Conservation (phyloP, 1,284 basidiomycete species). For the Ganoderma sinense region DNA sequence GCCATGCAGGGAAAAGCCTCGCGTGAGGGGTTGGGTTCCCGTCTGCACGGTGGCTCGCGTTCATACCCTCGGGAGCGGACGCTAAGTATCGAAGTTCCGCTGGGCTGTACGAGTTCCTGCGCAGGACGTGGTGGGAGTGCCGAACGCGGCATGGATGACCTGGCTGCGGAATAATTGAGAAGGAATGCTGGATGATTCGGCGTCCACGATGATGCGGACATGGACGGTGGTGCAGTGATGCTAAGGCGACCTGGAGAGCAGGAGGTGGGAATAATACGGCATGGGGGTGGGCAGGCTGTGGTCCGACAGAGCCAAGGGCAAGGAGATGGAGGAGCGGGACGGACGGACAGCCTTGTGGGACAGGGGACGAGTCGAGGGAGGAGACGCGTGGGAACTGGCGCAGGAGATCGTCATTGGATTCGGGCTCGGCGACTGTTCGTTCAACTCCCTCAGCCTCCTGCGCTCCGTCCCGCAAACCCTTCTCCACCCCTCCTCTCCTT, state of each 20-base stretch:
- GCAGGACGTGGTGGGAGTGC: not conserved
- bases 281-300: not conserved
- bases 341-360: not conserved
- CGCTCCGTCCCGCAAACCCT: slow-evolving; percentile 23
- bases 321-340: not conserved
- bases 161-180: not conserved
- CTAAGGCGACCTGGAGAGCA: not conserved
- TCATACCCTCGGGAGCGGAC: not conserved
- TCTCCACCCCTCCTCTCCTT: slow-evolving; percentile 15
- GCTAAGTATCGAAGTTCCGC: not conserved
- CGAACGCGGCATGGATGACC: not conserved
- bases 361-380: not conserved
- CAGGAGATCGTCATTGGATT: slow-evolving; percentile 17
- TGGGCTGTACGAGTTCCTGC: not conserved
- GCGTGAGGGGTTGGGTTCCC: not conserved
- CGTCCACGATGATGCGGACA: not conserved
- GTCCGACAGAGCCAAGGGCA: not conserved
- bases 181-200: not conserved
- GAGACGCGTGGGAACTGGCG: slow-evolving; percentile 17
- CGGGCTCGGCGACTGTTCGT: slow-evolving; percentile 21
- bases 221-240: not conserved
- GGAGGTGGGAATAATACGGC: not conserved
- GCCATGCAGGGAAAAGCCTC: not conserved
- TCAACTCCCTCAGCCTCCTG: slow-evolving; percentile 19
- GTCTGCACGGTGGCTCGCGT: not conserved